These are phyloP conservation scores for Gracilaria caudata DNA, from an alignment of 23 red algal species.

Conservation along the genomic window DNA sequence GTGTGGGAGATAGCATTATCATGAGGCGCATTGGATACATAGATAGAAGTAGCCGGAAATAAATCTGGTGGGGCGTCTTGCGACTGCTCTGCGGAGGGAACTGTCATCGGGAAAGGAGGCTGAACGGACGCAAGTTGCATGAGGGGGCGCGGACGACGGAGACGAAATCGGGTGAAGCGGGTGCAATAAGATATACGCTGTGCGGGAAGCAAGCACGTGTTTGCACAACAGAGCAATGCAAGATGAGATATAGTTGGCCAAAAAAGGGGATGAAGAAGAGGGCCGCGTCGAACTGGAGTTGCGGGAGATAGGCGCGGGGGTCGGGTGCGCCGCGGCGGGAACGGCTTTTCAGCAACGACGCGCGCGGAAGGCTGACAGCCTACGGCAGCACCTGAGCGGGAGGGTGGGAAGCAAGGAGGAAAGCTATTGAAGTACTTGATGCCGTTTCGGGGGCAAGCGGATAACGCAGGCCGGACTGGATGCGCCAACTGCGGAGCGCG, in stretches of 20 bases:
- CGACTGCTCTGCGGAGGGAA: constrained; percentile 1
- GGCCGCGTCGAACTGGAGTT: neutral
- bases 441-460: no score
- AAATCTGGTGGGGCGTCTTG: neutral
- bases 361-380: neutral
- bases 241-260: neutral
- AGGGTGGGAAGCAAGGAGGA: no score
- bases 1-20: neutral
- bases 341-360: neutral
- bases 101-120: constrained; percentile 1
- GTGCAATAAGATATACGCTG: neutral
- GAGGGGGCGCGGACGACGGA: neutral
- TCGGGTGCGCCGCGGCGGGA: neutral
- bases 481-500: no score
- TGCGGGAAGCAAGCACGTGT: neutral
- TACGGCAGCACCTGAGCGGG: neutral
- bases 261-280: neutral
- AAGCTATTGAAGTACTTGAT: no score
- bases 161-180: neutral
- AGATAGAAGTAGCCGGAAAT: constrained; percentile 3
- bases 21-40: neutral
- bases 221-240: neutral
- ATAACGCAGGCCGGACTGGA: no score
- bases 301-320: neutral
- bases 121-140: constrained; percentile 11